phyloP scores from a whole-genome alignment of 1,139 yeast species.

The Hyphopichia wangnamkhiaoensis region DNA sequence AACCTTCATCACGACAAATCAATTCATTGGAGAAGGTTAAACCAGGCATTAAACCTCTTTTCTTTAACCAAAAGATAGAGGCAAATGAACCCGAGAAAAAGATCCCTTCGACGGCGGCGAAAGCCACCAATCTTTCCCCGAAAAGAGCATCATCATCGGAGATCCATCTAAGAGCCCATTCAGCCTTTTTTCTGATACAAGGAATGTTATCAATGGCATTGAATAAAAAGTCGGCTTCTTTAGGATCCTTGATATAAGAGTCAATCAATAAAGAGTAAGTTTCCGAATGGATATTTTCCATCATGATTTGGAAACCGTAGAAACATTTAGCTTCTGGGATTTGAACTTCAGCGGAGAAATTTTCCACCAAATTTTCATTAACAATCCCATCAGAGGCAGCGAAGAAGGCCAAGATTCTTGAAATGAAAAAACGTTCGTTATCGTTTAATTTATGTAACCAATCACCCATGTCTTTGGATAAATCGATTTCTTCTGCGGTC shows the following conservation, averaged over 20 bases:
- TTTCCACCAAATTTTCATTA: conserved; percentile 94
- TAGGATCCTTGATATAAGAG: conserved; percentile 92
- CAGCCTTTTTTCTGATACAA: conserved; percentile 93
- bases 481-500: conserved; percentile 99
- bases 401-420: conserved; percentile 94
- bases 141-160: conserved; percentile 81
- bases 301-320: conserved; percentile 99
- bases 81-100: conserved; percentile 98
- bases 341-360: conserved; percentile 96
- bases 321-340: conserved; percentile 97
- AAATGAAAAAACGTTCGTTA: conserved; percentile 86
- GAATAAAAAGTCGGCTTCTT: conserved; percentile 83
- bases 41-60: conserved; percentile 98
- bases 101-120: conserved; percentile 98
- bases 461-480: conserved; percentile 86
- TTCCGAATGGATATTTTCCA: conserved; percentile 98
- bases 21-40: conserved; percentile 94
- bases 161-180: conserved; percentile 98
- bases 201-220: conserved; percentile 95
- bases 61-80: conserved; percentile 96
- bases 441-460: conserved; percentile 86
- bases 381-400: conserved; percentile 99
- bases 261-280: conserved; percentile 94
- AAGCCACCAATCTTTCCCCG: conserved; percentile 95
- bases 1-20: conserved; percentile 97